Evolutionary conservation across 2,329 filamentous ascomycete genomes (phyloP), one percentile per base, ranked within the genome.

Genomic region (Cytospora chrysosperma): DNA sequence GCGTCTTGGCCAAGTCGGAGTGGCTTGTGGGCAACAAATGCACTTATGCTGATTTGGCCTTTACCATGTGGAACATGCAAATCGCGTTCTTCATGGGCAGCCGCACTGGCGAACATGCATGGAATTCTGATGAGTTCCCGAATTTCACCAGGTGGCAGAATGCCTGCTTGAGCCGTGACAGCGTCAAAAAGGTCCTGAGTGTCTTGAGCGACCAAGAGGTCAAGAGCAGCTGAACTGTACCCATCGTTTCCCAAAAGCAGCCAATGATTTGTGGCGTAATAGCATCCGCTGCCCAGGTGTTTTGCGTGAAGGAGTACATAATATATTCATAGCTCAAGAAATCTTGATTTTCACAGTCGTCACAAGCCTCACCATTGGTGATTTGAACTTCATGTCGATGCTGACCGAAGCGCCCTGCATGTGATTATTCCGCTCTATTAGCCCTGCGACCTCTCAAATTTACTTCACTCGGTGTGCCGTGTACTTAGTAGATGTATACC

Each of bases 11-110:
- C 5, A 34, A 60, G 17, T 37, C 47, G 17, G 19, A 52, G 24
- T 34, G 26, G 52, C 27, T 52, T 27, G 57, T 64, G 9, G 19
- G 30, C 27, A 21, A 27, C 30, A 52, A 53, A 15, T 54, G 28
- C 43, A 63, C 59, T 5, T 63, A 59, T 53, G 63, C 59, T 27
- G 63, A 65, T 24, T 49, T 63, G 27, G 59, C 63, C 34, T 65
- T 62, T 19, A 37, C 56, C 9, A 50, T 56, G 37, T 64, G 62
- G 62, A 50, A 60, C 52, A 40, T 27, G 40, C 56, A 58, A 37
- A 50, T 58, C 56, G 56, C 40, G 2, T 58, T 32, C 43, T 58
- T 58, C 56, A 58, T 50, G 56, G n/a, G 56, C 56, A 58, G 56
- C 56, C 56, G 56, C 56, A 58, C 56, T 58, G 56, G 56, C 26